Conservation (phyloP, 2,329 filamentous ascomycete genomes). For the Diaporthe capsici region DNA sequence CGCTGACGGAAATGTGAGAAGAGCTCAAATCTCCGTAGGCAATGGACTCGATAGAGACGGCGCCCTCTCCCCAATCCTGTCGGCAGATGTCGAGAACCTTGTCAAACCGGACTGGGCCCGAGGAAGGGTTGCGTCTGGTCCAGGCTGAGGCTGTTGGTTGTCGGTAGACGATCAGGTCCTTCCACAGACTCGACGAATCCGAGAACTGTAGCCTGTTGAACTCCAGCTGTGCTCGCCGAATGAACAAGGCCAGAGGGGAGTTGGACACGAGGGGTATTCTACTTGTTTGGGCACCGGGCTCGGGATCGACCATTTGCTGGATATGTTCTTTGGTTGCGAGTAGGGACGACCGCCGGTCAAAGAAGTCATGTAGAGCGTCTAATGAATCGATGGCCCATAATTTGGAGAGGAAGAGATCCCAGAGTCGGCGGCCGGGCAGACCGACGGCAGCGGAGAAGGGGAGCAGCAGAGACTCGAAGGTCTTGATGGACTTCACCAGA, state of each 20-base stretch:
- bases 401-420: slow-evolving; percentile 85
- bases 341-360: slow-evolving; percentile 70
- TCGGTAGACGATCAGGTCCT: slow-evolving; percentile 84
- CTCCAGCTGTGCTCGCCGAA: slow-evolving; percentile 83
- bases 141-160: slow-evolving; percentile 79
- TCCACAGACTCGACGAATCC: slow-evolving; percentile 85
- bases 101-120: slow-evolving; percentile 71
- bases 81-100: slow-evolving; percentile 66
- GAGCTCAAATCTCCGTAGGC: slow-evolving; percentile 67
- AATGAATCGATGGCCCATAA: slow-evolving; percentile 89
- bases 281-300: slow-evolving; percentile 59
- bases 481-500: slow-evolving; percentile 67
- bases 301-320: slow-evolving; percentile 67
- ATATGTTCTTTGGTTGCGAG: slow-evolving; percentile 74
- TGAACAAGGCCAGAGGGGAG: slow-evolving; percentile 86
- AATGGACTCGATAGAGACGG: slow-evolving; percentile 61
- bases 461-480: slow-evolving; percentile 72
- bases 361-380: slow-evolving; percentile 84
- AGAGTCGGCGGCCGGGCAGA: slow-evolving; percentile 84
- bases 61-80: slow-evolving; percentile 64
- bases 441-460: slow-evolving; percentile 66
- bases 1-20: slow-evolving; percentile 70
- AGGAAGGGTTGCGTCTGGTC: slow-evolving; percentile 72
- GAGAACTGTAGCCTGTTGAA: slow-evolving; percentile 86
- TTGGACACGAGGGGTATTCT: slow-evolving; percentile 76